Evolutionary conservation across 2,329 filamentous ascomycete genomes (phyloP).

Genomic region (Nigrospora sphaerica): DNA sequence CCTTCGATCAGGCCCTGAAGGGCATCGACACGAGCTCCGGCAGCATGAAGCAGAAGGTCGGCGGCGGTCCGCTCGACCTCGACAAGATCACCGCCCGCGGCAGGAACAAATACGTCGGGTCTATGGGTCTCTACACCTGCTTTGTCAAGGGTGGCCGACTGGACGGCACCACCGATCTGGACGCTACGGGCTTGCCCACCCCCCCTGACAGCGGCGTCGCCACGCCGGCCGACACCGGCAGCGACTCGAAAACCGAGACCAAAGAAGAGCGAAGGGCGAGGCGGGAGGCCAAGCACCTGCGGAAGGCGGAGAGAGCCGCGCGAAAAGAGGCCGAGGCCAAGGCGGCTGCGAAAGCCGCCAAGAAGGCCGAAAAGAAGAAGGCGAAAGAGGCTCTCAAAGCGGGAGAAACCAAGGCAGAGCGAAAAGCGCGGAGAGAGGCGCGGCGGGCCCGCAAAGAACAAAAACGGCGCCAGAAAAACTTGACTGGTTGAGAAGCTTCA

Average conservation of each 20-base stretch:
- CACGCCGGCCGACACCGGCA: constrained; percentile 11
- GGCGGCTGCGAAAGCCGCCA: constrained; percentile 6
- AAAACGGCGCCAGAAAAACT: constrained; percentile 15
- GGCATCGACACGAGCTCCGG: constrained; percentile 60
- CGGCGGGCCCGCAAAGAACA: constrained; percentile 30
- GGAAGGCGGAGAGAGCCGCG: constrained; percentile 12
- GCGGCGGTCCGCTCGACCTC: constrained; percentile 39
- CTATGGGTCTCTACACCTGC: constrained; percentile 65
- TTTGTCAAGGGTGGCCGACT: constrained; percentile 81
- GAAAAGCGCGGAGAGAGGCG: constrained; percentile 34
- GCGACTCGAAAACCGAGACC: constrained; percentile 21
- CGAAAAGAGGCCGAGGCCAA: constrained; percentile 27
- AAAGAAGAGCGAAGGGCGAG: constrained; percentile 24
- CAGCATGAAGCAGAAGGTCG: constrained; percentile 48
- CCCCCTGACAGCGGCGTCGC: constrained; percentile 22
- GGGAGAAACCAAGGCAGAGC: constrained; percentile 38
- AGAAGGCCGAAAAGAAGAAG: constrained; percentile 23
- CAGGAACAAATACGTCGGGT: constrained; percentile 50
- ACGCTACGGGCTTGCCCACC: constrained; percentile 13
- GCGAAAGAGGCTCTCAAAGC: constrained; percentile 33
- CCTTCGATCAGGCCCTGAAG: constrained; percentile 85
- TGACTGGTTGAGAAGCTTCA: not conserved
- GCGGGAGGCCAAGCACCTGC: constrained; percentile 18
- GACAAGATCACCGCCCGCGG: constrained; percentile 45
- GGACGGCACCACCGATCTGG: constrained; percentile 54